Evolutionary conservation across 2,329 filamentous ascomycete species (phyloP), one percentile per base, ranked within the genome.

Genomic region (Clonostachys byssicola): DNA sequence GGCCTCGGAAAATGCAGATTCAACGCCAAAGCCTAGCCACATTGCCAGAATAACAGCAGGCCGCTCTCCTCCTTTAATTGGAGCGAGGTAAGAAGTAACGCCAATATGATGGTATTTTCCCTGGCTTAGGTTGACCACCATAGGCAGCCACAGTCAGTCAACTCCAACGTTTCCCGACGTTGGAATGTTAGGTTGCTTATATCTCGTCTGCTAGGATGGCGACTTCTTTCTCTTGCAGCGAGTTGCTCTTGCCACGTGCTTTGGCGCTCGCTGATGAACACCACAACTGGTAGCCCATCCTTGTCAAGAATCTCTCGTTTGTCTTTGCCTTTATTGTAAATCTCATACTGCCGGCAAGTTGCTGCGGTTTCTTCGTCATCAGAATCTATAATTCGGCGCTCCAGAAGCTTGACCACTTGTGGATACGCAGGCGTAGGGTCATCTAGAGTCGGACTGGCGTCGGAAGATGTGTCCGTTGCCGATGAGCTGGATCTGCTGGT

Each of bases 111-210:
- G 40, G n/a, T 18, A 14, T 8, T 34, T 12, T 10, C 42, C 8
- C 14, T 16, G 12, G 42, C 18, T 55, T 47, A 79, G 46, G 66
- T 70, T 43, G 72, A 62, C 64, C 70, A 77, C 77, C 77, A 80
- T 52, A 77, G 65, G 52, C 77, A 81, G 9, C 73, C 75, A 47
- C 77, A 81, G 35, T 72, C 65, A 47, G 72, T 78, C 47, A 78
- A 61, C 43, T 76, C 68, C 23, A 45, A 20, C 7, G 45, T 42
- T n/a, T 47, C 48, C 6, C 48, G 44, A 17, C 34, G 38, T 33
- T 39, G 12, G 14, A 49, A 6, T 42, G 30, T 9, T 9, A n/a
- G 23, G 36, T 12, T 12, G 14, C 7, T 5, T 12, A 39, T 39
- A n/a, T 16, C 18, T 5, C 30, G 13, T 17, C 42, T 34, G 23